Evolutionary conservation across 2,329 filamentous ascomycete genomes (phyloP), one percentile per base, ranked within the genome.

Genomic region (Penicillium sp.): DNA sequence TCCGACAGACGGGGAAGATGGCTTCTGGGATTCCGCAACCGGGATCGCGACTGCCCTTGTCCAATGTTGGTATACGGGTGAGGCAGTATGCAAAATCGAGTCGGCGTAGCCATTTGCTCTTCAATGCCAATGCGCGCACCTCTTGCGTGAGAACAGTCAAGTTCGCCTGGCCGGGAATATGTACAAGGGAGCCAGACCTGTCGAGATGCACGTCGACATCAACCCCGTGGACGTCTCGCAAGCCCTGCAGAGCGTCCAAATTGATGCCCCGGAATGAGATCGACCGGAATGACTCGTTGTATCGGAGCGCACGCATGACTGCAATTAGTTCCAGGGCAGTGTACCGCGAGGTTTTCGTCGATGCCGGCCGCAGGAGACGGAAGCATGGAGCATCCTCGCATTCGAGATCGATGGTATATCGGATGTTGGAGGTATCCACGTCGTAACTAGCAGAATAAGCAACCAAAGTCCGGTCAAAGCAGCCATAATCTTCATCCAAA

Each of bases 1-100:
- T 83, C 63, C 86, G 86, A 73, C 87, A 90, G 5, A 90, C 77
- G 1, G 88, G 87, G 65, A 89, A 87, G 5, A 91, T 78, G 2
- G 88, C 88, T 70, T 89, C 87, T 17, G 88, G 85, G 51, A 91
- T 87, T 42, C 87, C 88, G 69, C 87, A 90, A 0, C 88, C 88
- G 5, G 84, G 81, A 68, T 89, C 87, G 64, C 83, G 82, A 15
- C 76, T 77, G 20, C 75, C 71, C 51, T 75, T 75, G 47, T 78
- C 75, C n/a, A 81, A 79, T 55, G 81, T 82, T 7, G 83, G 82
- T 64, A 82, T 83, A 52, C 82, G 78, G 4, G 82, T 85, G 15
- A 90, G 81, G 61, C 84, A 86, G 51, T 84, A 82, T 3, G 84
- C 84, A 68, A 91, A 90, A 71, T 90, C 87, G 68, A 91, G 75